Evolutionary conservation across 208 protist species (phyloP).

Genomic region (Crithidia sp.): DNA sequence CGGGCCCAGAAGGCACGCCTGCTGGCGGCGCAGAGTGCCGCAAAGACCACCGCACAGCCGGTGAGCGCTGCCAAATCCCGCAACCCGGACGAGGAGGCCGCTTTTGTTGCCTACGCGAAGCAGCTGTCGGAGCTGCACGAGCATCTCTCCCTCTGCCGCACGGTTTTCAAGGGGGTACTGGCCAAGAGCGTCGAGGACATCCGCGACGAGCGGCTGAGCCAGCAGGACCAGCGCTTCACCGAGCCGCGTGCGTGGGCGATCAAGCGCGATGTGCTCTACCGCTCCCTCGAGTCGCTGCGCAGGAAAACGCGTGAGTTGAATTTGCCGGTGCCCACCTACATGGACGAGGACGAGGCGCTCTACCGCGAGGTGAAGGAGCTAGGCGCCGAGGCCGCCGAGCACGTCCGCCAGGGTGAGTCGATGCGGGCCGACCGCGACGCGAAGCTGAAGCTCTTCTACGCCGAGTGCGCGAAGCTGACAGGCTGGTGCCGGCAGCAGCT

Average conservation of each 20-base stretch:
- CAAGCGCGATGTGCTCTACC: slow-evolving; percentile 36
- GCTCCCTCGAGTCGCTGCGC: slow-evolving; percentile 30
- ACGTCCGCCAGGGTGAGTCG: slow-evolving; percentile 36
- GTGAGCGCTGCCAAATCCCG: background rate
- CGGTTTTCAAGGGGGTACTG: slow-evolving; percentile 52
- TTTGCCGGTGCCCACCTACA: slow-evolving; percentile 20
- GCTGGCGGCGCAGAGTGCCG: slow-evolving; percentile 24
- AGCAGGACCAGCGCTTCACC: slow-evolving; percentile 54
- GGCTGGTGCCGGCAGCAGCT: slow-evolving; percentile 89
- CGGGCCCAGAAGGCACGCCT: slow-evolving; percentile 40
- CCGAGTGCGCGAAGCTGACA: slow-evolving; percentile 69
- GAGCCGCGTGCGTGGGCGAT: slow-evolving; percentile 41
- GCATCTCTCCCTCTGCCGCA: slow-evolving; percentile 48
- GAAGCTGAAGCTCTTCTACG: slow-evolving; percentile 48
- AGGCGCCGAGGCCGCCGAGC: slow-evolving; percentile 40
- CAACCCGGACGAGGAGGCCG: slow-evolving; percentile 20
- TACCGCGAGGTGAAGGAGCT: slow-evolving; percentile 47
- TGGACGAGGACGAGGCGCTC: slow-evolving; percentile 42
- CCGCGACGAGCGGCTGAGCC: slow-evolving; percentile 49
- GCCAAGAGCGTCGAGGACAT: slow-evolving; percentile 49
- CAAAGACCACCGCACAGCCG: background rate
- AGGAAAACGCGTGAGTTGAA: slow-evolving; percentile 22
- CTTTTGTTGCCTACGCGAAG: slow-evolving; percentile 38
- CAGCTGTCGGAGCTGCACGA: slow-evolving; percentile 60
- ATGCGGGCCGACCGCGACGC: slow-evolving; percentile 44